These are phyloP conservation scores for Globisporangium lucens DNA, from an alignment of 352 stramenopile species.

Conservation along the genomic window DNA sequence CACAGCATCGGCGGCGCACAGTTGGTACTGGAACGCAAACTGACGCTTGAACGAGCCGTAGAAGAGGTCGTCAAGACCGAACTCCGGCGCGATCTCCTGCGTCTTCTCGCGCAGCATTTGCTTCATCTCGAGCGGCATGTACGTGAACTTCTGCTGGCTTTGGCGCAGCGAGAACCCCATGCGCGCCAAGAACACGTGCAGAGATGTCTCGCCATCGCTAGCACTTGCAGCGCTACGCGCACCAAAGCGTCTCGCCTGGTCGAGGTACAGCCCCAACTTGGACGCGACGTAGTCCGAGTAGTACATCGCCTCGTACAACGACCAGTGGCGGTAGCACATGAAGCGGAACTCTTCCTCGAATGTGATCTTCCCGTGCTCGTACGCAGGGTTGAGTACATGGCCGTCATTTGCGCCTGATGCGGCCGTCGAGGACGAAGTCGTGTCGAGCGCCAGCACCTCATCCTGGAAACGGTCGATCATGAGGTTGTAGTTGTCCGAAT, in stretches of 20 bases:
- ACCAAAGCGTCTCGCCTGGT: constrained; percentile 58
- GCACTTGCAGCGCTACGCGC: constrained; percentile 46
- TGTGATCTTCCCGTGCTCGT: constrained; percentile 79
- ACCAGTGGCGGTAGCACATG: constrained; percentile 96
- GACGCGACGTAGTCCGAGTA: constrained; percentile 95
- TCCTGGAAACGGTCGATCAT: constrained; percentile 90
- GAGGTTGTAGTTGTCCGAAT: constrained; percentile 91
- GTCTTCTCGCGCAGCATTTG: constrained; percentile 91
- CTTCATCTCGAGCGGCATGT: constrained; percentile 93
- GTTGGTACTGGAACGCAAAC: constrained; percentile 93
- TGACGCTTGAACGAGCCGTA: constrained; percentile 95
- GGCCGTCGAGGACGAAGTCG: constrained; percentile 28
- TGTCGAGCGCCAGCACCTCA: constrained; percentile 82
- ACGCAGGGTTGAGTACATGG: constrained; percentile 42
- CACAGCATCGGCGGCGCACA: constrained; percentile 94
- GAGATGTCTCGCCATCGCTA: constrained; percentile 55
- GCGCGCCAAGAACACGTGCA: constrained; percentile 94
- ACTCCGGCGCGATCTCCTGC: constrained; percentile 91
- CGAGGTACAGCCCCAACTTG: constrained; percentile 80
- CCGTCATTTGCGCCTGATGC: constrained; percentile 16
- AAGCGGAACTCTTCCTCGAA: constrained; percentile 95
- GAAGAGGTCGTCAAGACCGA: constrained; percentile 94
- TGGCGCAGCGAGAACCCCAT: constrained; percentile 97
- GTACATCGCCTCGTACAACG: constrained; percentile 94
- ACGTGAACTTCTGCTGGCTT: constrained; percentile 94